phyloP scores from a whole-genome alignment of 1,139 yeast species.

The Pichia kudriavzevii region DNA sequence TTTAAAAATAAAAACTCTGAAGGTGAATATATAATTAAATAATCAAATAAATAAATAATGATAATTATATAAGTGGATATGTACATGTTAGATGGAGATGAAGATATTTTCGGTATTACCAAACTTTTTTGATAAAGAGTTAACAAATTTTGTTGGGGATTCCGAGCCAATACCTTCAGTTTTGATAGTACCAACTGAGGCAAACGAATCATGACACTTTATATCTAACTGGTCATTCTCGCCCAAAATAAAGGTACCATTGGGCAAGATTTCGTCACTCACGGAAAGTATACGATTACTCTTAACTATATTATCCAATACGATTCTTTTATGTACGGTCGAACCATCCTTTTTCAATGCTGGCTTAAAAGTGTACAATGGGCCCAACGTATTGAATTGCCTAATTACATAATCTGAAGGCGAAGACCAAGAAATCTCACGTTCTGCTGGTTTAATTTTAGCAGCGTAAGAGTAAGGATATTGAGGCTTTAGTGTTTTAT shows the following conservation, averaged over 20 bases:
- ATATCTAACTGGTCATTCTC: constrained; percentile 28
- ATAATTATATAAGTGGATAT: too few relatives aligned
- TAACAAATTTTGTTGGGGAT: constrained; percentile 35
- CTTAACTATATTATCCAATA: constrained; percentile 30
- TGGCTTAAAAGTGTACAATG: constrained; percentile 42
- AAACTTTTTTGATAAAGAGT: constrained; percentile 37
- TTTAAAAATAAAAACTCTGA: constrained; percentile 2
- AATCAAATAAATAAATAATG: too few relatives aligned
- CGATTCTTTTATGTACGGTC: constrained; percentile 41
- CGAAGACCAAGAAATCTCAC: constrained; percentile 40
- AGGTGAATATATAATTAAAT: too few relatives aligned
- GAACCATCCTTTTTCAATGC: background rate
- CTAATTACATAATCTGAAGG: constrained; percentile 37
- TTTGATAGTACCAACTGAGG: constrained; percentile 35
- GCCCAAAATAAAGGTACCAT: constrained; percentile 7
- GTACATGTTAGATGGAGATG: too few relatives aligned
- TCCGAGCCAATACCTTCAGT: constrained; percentile 50
- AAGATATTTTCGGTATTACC: constrained; percentile 26
- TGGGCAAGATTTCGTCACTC: background rate
- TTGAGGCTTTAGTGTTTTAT: constrained; percentile 20
- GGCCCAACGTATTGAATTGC: constrained; percentile 50
- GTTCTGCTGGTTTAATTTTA: constrained; percentile 39
- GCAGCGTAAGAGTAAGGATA: constrained; percentile 49
- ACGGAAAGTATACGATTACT: background rate
- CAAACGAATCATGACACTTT: constrained; percentile 37